Evolutionary conservation across 2,329 filamentous ascomycete genomes (phyloP).

Genomic region (Coniochaeta hoffmannii): DNA sequence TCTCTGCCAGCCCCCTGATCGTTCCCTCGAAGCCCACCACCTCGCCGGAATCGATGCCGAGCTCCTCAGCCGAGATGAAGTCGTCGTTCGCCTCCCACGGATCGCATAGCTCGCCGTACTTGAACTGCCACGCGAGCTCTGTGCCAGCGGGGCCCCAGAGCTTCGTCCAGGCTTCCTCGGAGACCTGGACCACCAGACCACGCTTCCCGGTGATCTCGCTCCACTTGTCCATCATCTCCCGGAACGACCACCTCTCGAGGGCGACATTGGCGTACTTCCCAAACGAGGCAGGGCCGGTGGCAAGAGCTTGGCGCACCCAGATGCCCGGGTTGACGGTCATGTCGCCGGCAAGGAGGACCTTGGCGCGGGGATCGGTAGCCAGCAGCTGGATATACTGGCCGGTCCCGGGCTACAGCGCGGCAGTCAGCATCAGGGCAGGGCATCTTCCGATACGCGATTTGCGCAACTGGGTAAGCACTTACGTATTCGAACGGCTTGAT

Average conservation of each 20-base stretch:
- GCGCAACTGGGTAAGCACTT: background rate
- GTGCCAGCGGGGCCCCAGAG: slow-evolving; percentile 14
- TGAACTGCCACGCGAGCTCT: slow-evolving; percentile 16
- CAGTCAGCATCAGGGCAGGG: background rate
- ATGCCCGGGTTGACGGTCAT: slow-evolving; percentile 17
- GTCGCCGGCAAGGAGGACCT: slow-evolving; percentile 16
- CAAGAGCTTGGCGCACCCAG: slow-evolving; percentile 15
- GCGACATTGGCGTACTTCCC: slow-evolving; percentile 17
- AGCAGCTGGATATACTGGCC: slow-evolving; percentile 13
- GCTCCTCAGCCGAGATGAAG: slow-evolving; percentile 11
- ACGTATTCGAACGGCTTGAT: slow-evolving; percentile 1
- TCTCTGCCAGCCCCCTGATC: background rate
- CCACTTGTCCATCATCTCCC: slow-evolving; percentile 16
- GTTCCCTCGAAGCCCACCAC: slow-evolving; percentile 13
- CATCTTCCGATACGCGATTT: too few species aligned
- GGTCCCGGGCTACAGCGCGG: background rate
- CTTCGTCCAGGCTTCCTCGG: slow-evolving; percentile 9
- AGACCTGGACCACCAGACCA: slow-evolving; percentile 12
- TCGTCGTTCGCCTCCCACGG: slow-evolving; percentile 12
- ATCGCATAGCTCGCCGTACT: slow-evolving; percentile 15
- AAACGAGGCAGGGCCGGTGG: slow-evolving; percentile 7
- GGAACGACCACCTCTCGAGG: slow-evolving; percentile 16
- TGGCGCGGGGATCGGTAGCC: slow-evolving; percentile 12
- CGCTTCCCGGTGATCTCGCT: slow-evolving; percentile 15
- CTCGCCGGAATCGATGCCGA: slow-evolving; percentile 12